A percentile compares a stretch with the other conserved stretches of the same genome.
Evolutionary conservation across 495 filamentous ascomycete genomes (phyloP).

Genomic region (Aspergillus avenaceus): DNA sequence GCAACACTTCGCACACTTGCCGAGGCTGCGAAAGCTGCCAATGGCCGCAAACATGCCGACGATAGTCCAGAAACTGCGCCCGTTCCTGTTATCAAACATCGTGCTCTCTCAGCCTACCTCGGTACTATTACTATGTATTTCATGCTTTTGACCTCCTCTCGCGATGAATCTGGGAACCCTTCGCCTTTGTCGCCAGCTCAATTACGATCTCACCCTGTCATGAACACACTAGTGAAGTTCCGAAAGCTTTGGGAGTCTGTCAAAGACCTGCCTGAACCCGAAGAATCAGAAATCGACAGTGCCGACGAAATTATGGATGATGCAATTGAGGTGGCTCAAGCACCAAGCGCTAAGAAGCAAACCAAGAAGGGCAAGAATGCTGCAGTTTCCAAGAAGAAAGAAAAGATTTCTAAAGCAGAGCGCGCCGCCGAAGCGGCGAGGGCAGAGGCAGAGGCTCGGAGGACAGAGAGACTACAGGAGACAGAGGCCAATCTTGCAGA

Average conservation of each 20-base stretch:
- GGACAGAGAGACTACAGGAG: conserved; percentile 49
- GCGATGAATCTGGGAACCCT: conserved; percentile 42
- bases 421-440: conserved; percentile 47
- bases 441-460: conserved; percentile 49
- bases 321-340: conserved; percentile 12
- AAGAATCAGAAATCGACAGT: conserved; percentile 17
- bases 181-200: conserved; percentile 61
- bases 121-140: conserved; percentile 90
- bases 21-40: conserved; percentile 52
- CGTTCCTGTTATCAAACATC: conserved; percentile 63
- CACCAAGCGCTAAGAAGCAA: conserved; percentile 18
- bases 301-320: conserved; percentile 5
- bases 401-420: conserved; percentile 49
- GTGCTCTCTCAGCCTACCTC: conserved; percentile 77
- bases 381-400: conserved; percentile 28
- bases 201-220: conserved; percentile 81
- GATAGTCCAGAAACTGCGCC: conserved; percentile 31
- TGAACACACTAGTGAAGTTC: conserved; percentile 77
- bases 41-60: conserved; percentile 28
- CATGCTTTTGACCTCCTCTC: conserved; percentile 74
- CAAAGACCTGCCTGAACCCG: conserved; percentile 46
- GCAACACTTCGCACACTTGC: conserved; percentile 54
- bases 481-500: conserved; percentile 70
- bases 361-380: conserved; percentile 27
- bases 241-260: conserved; percentile 75